These are phyloP conservation scores for Gynandropsis gynandra DNA, from an alignment of 345 rosid species.

Conservation along the genomic window DNA sequence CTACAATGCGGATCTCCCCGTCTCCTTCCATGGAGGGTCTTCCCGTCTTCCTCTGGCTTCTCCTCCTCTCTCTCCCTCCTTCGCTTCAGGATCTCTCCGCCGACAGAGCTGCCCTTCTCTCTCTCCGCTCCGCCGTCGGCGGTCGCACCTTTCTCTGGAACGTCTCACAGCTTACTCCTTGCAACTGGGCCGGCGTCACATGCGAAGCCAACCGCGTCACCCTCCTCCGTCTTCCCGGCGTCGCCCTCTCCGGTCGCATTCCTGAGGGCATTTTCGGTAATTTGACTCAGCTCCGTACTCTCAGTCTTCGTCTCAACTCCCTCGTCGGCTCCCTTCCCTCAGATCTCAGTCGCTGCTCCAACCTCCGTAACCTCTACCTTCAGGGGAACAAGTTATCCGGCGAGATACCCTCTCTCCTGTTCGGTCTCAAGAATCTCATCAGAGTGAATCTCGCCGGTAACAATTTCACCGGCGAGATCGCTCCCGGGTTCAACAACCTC, in stretches of 20 bases:
- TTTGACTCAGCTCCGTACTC: slow-evolving; percentile 62
- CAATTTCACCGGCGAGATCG: slow-evolving; percentile 55
- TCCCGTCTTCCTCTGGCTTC: slow-evolving; percentile 1
- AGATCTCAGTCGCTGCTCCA: slow-evolving; percentile 63
- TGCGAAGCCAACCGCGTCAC: slow-evolving; percentile 64
- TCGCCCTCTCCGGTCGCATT: slow-evolving; percentile 59
- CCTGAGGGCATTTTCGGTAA: slow-evolving; percentile 68
- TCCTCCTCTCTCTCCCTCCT: slow-evolving; percentile 24
- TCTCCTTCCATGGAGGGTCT: slow-evolving; percentile 12
- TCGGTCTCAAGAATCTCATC: slow-evolving; percentile 46
- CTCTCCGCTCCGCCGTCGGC: slow-evolving; percentile 67
- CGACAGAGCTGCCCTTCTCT: slow-evolving; percentile 72
- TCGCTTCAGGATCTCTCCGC: slow-evolving; percentile 57
- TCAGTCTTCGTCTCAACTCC: slow-evolving; percentile 80
- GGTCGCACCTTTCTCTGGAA: slow-evolving; percentile 88
- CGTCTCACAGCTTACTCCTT: slow-evolving; percentile 40
- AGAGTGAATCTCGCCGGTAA: slow-evolving; percentile 60
- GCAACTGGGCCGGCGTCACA: slow-evolving; percentile 72
- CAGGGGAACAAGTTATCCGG: slow-evolving; percentile 84
- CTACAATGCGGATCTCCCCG: slow-evolving; percentile 17
- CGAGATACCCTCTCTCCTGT: slow-evolving; percentile 56
- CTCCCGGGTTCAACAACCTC: slow-evolving; percentile 49
- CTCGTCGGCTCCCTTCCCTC: slow-evolving; percentile 56
- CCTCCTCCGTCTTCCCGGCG: slow-evolving; percentile 76
- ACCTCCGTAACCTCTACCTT: slow-evolving; percentile 60